Evolutionary conservation across 148 eudicot genomes (phyloP).

Genomic region (Rhododendron henanense): DNA sequence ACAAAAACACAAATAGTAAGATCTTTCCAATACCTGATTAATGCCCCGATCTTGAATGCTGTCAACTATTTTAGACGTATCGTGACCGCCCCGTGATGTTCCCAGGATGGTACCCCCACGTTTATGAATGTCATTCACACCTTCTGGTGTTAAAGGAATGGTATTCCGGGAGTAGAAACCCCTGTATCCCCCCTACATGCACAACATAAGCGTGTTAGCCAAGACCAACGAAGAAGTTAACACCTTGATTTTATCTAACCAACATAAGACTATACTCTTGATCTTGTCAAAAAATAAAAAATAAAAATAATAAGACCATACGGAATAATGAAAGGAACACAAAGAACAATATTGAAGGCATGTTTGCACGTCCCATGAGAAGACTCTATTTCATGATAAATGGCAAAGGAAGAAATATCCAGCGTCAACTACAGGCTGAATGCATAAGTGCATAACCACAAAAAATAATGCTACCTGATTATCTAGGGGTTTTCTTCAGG

Average conservation of each 20-base stretch:
- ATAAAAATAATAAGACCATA: too few species aligned
- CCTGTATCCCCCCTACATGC: constrained; percentile 21
- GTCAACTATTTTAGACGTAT: constrained; percentile 18
- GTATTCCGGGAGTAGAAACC: constrained; percentile 23
- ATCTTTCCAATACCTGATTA: constrained; percentile 14
- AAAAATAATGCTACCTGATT: neutral
- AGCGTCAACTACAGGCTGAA: neutral
- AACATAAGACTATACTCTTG: neutral
- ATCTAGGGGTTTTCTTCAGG: neutral
- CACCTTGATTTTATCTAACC: neutral
- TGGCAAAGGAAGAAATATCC: neutral
- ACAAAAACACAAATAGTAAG: neutral
- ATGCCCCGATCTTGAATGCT: constrained; percentile 24
- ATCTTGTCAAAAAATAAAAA: too few species aligned
- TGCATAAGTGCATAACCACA: neutral
- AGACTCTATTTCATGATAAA: neutral
- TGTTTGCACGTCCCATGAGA: neutral
- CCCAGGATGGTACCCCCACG: constrained; percentile 25
- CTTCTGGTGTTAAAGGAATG: constrained; percentile 12
- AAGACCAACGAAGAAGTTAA: neutral
- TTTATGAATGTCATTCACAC: constrained; percentile 20
- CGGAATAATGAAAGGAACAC: neutral
- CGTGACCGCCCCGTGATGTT: constrained; percentile 17
- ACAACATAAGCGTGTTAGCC: neutral
- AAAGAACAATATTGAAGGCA: neutral